These are phyloP conservation scores for Coccomyxa subellipsoidea DNA, from an alignment of 163 green algal genomes.

Conservation along the genomic window DNA sequence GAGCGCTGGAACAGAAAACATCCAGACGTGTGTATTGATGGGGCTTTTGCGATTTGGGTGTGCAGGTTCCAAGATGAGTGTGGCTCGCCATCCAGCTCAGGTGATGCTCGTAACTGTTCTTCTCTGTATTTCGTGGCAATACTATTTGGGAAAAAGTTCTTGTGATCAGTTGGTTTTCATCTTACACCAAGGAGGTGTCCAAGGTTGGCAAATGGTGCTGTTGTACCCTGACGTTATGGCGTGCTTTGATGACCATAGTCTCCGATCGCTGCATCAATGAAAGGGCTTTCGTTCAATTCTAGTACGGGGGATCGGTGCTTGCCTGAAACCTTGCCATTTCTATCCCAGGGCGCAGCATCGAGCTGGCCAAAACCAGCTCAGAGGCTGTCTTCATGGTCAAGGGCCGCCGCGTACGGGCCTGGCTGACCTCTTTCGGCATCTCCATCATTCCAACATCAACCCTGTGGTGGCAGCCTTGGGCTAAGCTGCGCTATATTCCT, in stretches of 20 bases:
- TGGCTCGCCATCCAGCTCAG: background rate
- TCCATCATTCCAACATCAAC: background rate
- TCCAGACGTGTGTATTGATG: background rate
- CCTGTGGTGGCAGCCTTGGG: background rate
- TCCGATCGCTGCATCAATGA: too few species aligned
- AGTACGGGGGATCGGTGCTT: too few species aligned
- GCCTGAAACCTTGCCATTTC: too few species aligned
- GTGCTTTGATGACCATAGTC: too few species aligned
- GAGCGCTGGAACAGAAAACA: background rate
- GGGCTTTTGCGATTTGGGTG: background rate
- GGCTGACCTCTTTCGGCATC: background rate
- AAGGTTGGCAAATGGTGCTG: too few species aligned
- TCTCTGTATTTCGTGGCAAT: background rate
- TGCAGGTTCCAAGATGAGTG: background rate
- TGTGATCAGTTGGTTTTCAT: too few species aligned
- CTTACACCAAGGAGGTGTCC: too few species aligned
- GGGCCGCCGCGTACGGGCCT: background rate
- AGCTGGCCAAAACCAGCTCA: background rate
- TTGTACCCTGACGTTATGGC: too few species aligned
- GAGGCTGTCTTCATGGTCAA: background rate
- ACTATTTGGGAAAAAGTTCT: background rate
- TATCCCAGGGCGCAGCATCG: background rate
- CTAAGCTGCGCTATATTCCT: background rate
- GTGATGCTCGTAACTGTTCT: background rate
- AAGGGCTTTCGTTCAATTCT: too few species aligned